Conservation (phyloP, 805 yeast species). For the Saccharomycopsis babjevae region DNA sequence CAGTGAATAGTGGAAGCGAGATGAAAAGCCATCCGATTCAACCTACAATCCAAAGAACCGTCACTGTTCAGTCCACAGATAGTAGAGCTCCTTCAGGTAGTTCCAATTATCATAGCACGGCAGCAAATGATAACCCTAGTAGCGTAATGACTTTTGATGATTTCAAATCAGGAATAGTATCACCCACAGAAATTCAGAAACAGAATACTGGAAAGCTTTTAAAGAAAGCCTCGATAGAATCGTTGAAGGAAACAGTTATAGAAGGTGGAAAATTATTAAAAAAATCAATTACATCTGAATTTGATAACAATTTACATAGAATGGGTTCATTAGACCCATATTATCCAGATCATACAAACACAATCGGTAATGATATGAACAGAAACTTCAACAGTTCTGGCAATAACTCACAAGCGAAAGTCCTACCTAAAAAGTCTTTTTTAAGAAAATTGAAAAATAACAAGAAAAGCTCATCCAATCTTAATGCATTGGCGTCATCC, state of each 20-base stretch:
- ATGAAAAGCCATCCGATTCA: background rate
- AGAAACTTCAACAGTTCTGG: background rate
- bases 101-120: background rate
- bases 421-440: constrained; percentile 15
- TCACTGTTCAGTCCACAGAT: background rate
- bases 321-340: background rate
- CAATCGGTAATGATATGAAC: constrained; percentile 5
- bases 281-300: constrained; percentile 6
- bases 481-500: background rate
- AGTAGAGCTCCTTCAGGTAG: background rate
- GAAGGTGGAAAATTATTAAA: constrained; percentile 13
- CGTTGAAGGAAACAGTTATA: constrained; percentile 13
- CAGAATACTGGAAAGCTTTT: constrained; percentile 1
- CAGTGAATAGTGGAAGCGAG: background rate
- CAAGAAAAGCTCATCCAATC: constrained; percentile 2
- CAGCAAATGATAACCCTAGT: background rate
- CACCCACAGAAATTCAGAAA: constrained; percentile 15
- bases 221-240: constrained; percentile 13
- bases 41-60: background rate
- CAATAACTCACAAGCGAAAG: constrained; percentile 1
- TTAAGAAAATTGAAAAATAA: constrained; percentile 10
- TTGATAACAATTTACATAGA: background rate
- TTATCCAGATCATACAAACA: background rate
- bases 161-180: constrained; percentile 11
- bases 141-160: background rate